phyloP scores from a whole-genome alignment of 257 asterid genomes.

The Nicotiana tomentosiformis region DNA sequence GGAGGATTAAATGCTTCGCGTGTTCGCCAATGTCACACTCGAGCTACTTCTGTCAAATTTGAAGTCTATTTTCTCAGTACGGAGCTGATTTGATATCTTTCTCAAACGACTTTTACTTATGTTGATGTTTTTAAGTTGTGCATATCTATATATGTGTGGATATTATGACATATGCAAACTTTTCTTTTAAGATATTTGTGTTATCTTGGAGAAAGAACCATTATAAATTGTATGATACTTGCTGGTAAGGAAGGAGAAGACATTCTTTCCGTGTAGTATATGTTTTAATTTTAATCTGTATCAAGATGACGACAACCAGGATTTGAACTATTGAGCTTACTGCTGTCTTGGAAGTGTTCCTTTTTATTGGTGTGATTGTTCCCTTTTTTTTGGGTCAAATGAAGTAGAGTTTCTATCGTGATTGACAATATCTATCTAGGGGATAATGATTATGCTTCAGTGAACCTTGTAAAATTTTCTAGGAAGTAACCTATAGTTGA shows the following conservation, averaged over 20 bases:
- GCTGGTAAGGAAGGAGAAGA: not conserved
- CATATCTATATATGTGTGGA: conserved; percentile 1
- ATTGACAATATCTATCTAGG: not conserved
- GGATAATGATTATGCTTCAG: not conserved
- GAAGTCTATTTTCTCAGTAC: conserved; percentile 1
- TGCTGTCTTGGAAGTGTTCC: not conserved
- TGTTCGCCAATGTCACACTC: conserved; percentile 1
- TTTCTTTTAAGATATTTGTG: conserved; percentile 4
- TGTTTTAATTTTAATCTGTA: not conserved
- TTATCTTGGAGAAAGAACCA: conserved; percentile 3
- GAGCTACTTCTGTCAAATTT: not conserved
- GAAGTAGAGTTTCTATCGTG: not conserved
- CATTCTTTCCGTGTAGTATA: not conserved
- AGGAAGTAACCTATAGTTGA: not conserved
- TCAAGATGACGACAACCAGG: conserved; percentile 5
- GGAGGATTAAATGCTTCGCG: not conserved
- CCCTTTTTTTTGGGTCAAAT: not conserved
- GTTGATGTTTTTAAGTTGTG: conserved; percentile 6
- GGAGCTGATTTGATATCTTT: not conserved
- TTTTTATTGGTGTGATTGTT: not conserved
- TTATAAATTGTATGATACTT: conserved; percentile 4
- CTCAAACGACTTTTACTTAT: not conserved
- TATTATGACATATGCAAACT: not conserved
- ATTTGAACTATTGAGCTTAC: not conserved
- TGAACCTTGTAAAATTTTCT: not conserved